A percentile compares a stretch with the other conserved stretches of the same genome.
Evolutionary conservation across 768 basidiomycete species (phyloP).

Genomic region (Candolleomyces efflorescens): DNA sequence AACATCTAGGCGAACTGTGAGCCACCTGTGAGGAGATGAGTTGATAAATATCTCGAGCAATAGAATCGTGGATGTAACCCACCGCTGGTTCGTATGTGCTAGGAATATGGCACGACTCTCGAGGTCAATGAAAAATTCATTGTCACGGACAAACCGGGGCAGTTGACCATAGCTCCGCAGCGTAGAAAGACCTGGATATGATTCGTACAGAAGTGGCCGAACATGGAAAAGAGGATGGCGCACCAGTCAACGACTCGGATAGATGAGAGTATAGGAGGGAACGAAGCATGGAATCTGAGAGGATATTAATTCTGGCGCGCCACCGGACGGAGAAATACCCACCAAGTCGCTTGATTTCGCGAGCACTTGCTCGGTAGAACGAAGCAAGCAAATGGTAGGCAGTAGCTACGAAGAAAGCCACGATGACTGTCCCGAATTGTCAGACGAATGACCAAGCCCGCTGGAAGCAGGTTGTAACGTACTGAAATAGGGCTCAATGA

Average conservation of each 20-base stretch:
- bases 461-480: conserved; percentile 17
- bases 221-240: background rate
- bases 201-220: background rate
- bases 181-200: conserved; percentile 46
- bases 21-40: conserved; percentile 41
- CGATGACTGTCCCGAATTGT: conserved; percentile 39
- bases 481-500: conserved; percentile 62
- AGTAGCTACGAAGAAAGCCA: conserved; percentile 46
- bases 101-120: conserved; percentile 70
- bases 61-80: background rate
- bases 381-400: conserved; percentile 62
- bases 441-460: background rate
- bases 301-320: background rate
- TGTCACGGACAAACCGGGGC: conserved; percentile 57
- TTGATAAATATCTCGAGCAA: background rate
- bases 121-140: conserved; percentile 64
- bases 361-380: conserved; percentile 67
- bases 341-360: conserved; percentile 62
- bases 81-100: conserved; percentile 65
- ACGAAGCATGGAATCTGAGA: conserved; percentile 64
- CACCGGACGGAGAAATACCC: background rate
- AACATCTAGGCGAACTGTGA: conserved; percentile 68
- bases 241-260: conserved; percentile 68
- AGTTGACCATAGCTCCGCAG: conserved; percentile 71
- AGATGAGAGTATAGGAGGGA: conserved; percentile 76